Evolutionary conservation across 352 stramenopile genomes (phyloP), one percentile per base, ranked within the genome.

Genomic region (Pythium monospermum): DNA sequence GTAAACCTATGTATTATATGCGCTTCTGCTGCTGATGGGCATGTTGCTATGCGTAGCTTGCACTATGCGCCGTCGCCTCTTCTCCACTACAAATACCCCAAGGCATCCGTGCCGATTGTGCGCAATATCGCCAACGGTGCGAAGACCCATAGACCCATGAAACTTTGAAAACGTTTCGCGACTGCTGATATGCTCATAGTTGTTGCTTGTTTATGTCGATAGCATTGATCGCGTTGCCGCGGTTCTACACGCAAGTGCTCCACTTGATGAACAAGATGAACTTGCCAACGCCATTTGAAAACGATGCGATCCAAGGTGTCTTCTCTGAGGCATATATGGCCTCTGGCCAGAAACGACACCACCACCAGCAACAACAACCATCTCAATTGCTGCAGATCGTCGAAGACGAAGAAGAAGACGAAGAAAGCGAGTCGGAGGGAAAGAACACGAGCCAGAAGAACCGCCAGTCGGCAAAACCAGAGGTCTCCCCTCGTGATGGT

Each of bases 231-330:
- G 85, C 82, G 10, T 59, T 96, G 13, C 85, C 85, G 6, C 79
- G 84, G 42, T 85, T 96, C 50, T 96, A 96, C 67, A 94, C 77
- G 12, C 85, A 96, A 72, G 85, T 94, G 40, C 78, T 94, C 31
- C 85, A 96, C 61, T 61, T 96, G 21, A 96, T 96, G 85, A 96
- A 96, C 65, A 96, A 96, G 55, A 96, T 94, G 85, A 91, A 96
- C 49, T 45, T 96, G 16, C 85, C 85, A 37, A 64, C 69, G 25
- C 85, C 85, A 19, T 96, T 96, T 23, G 76, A 89, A 6, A 59
- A 70, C 21, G 39, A 81, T 30, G 66, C 76, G 22, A 91, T 94
- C 53, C 78, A 66, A 23, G 83, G 83, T 10, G 48, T 59, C 21
- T 94, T 91, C 56, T 74, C 76, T 0, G 39, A 57, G 1, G 52